These are phyloP conservation scores for Colletotrichum incanum DNA, from an alignment of 2,329 filamentous ascomycete species.

Conservation along the genomic window DNA sequence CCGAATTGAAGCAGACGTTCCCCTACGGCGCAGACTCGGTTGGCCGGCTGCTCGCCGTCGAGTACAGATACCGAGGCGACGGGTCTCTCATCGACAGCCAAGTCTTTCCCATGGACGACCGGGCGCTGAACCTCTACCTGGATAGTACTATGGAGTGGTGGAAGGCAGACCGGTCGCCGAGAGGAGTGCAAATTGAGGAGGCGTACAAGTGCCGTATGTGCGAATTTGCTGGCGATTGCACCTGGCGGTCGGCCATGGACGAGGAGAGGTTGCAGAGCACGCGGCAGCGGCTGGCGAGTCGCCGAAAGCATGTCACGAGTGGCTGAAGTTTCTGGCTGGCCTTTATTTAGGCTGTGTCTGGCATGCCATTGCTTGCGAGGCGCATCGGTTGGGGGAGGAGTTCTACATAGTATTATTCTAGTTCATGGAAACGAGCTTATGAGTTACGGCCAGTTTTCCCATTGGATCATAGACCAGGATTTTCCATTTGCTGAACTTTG, in stretches of 20 bases:
- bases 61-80: conserved; percentile 68
- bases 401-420: neutral
- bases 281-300: conserved; percentile 21
- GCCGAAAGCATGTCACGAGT: conserved; percentile 13
- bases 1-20: conserved; percentile 68
- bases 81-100: conserved; percentile 69
- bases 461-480: neutral
- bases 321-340: neutral
- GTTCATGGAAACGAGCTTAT: conserved; percentile 11
- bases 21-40: conserved; percentile 64
- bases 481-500: neutral
- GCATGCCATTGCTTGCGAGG: conserved; percentile 3
- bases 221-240: conserved; percentile 85
- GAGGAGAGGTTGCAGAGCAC: conserved; percentile 61
- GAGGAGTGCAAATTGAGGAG: conserved; percentile 86
- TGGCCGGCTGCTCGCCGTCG: conserved; percentile 66
- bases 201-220: conserved; percentile 90
- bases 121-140: conserved; percentile 77
- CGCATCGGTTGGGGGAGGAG: neutral
- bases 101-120: conserved; percentile 77
- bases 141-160: conserved; percentile 86
- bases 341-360: too few relatives aligned
- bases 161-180: conserved; percentile 80
- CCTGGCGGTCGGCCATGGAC: conserved; percentile 82
- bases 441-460: neutral